Conservation (phyloP, 2,329 filamentous ascomycete species). For the Sclerotinia trifoliorum region DNA sequence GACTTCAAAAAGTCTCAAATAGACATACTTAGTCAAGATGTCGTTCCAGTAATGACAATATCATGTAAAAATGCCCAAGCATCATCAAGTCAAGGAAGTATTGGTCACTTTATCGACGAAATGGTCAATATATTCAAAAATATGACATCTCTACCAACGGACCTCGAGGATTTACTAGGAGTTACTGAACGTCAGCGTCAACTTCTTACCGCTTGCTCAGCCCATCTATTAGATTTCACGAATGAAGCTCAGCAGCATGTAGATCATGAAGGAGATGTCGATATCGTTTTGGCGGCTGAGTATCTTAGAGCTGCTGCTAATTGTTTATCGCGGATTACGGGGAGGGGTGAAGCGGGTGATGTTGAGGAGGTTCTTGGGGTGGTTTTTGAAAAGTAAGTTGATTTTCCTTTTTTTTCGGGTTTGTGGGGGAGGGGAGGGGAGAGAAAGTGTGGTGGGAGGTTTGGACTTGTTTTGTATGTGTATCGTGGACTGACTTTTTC, state of each 20-base stretch:
- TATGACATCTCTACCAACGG: slow-evolving; percentile 69
- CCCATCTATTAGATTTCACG: slow-evolving; percentile 72
- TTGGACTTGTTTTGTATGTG: neutral
- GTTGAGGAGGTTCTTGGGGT: slow-evolving; percentile 95
- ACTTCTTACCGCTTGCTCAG: slow-evolving; percentile 71
- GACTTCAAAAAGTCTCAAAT: slow-evolving; percentile 41
- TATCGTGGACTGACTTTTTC: slow-evolving; percentile 18
- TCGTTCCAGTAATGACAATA: slow-evolving; percentile 55
- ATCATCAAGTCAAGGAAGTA: slow-evolving; percentile 52
- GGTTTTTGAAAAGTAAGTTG: slow-evolving; percentile 84
- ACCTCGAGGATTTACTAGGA: slow-evolving; percentile 80
- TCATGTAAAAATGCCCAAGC: slow-evolving; percentile 66
- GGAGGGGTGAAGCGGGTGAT: slow-evolving; percentile 78
- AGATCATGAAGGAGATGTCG: slow-evolving; percentile 53
- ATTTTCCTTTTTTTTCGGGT: neutral
- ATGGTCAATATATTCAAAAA: slow-evolving; percentile 66
- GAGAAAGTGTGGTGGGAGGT: too few species aligned
- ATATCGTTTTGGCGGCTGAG: slow-evolving; percentile 89
- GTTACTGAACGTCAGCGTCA: slow-evolving; percentile 87
- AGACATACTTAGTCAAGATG: slow-evolving; percentile 40
- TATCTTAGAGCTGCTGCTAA: slow-evolving; percentile 78
- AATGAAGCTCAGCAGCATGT: slow-evolving; percentile 47
- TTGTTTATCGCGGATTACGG: slow-evolving; percentile 82
- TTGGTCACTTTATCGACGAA: slow-evolving; percentile 46
- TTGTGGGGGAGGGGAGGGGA: too few species aligned